Base-by-base conservation (phyloP, 2,329 filamentous ascomycete species). In the Cercospora sp. region DNA sequence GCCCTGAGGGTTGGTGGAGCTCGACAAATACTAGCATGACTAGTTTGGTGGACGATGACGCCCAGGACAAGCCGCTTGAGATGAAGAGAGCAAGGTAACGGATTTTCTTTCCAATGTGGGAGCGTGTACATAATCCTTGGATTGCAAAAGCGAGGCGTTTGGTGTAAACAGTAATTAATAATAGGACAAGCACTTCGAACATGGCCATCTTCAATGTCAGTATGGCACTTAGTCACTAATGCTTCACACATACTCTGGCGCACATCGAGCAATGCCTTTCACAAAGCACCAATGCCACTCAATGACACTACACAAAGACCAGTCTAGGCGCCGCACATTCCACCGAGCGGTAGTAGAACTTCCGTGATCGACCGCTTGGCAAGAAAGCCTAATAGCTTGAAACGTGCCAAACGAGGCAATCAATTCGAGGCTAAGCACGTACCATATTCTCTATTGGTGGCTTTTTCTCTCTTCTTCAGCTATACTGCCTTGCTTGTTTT, bases 1-100 rank as follows among this genome's bases (percentile, higher is more conserved):
- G 70, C 13, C 71, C 72, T 2, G 72, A 73, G 61, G 72, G 72
- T 3, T 72, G 72, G 72, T 73, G 72, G 72, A 69, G 65, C 37
- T 70, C 68, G 16, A 72, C 70, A 21, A 72, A 67, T 57, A 71
- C 72, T 5, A 67, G 65, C 45, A 45, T 66, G 43, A 59, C 64
- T 37, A 73, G 70, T 53, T 62, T 72, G 21, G 26, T 71, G 3
- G 67, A 55, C 21, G 60, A 28, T 6, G 63, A 66, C 49, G 61
- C 28, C 10, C 28, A 55, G 4, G 61, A 57, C 30, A 40, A n/a
- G 21, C 32, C 16, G 21, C 37, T 58, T 3, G 62, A 65, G 30
- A 65, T 58, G 34, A 65, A 43, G 24, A 65, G 62, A 24, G 26
- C 49, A 18, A 43, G 51, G 10, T 59, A 24, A 59, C n/a, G 24